Conservation (phyloP, 164 flowering plant genomes). For the Magnolia kwangsiensis region DNA sequence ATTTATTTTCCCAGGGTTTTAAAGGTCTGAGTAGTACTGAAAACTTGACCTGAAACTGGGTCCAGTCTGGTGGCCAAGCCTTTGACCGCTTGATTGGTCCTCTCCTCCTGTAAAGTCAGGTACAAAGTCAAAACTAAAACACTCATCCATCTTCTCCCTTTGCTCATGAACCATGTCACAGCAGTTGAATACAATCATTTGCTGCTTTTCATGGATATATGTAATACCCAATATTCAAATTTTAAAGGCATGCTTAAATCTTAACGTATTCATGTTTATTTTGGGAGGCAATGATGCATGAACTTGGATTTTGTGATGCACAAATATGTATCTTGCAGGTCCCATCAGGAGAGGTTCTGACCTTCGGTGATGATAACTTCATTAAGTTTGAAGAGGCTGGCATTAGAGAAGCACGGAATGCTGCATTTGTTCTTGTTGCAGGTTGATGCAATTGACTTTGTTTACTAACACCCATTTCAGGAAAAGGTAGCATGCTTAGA, state of each 20-base stretch:
- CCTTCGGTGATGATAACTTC: constrained; percentile 69
- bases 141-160: background rate
- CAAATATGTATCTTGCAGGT: constrained; percentile 48
- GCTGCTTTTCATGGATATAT: background rate
- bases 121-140: no score
- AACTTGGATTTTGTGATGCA: background rate
- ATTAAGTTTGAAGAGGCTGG: constrained; percentile 75
- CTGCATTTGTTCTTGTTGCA: constrained; percentile 98
- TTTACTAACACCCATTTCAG: constrained; percentile 32
- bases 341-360: constrained; percentile 83
- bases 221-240: background rate
- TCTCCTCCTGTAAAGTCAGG: background rate
- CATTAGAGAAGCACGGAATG: constrained; percentile 64
- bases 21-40: no score
- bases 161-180: background rate
- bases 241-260: background rate
- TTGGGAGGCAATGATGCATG: background rate
- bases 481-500: constrained; percentile 97
- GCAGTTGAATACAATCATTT: background rate
- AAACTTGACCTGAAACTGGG: no score
- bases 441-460: constrained; percentile 24
- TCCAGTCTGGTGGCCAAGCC: background rate
- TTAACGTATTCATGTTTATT: background rate
- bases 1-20: background rate
- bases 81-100: background rate